Percentiles rank a stretch among this genome's conserved stretches.
Conservation (phyloP, 2,329 filamentous ascomycete genomes). For the Neocatenulostroma microsporum region DNA sequence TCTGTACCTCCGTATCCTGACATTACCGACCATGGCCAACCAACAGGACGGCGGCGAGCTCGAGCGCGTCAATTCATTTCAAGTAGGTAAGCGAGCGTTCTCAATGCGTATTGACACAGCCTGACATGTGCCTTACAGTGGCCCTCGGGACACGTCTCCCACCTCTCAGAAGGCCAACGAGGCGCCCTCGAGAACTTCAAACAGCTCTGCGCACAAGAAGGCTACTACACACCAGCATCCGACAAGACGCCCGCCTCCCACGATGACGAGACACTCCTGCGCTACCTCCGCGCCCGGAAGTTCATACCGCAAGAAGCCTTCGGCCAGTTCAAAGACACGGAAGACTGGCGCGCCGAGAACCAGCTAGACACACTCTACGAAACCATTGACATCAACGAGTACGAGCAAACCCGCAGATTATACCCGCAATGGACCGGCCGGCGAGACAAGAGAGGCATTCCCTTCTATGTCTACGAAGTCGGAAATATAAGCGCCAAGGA, state of each 20-base stretch:
- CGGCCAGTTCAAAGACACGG: slow-evolving; percentile 78
- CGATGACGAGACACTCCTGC: slow-evolving; percentile 68
- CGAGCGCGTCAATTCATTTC: slow-evolving; percentile 11
- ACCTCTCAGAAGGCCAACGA: slow-evolving; percentile 63
- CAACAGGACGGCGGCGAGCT: slow-evolving; percentile 8
- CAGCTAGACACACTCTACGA: slow-evolving; percentile 71
- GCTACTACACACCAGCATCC: slow-evolving; percentile 49
- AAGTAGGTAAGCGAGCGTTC: slow-evolving; percentile 10
- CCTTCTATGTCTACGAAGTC: slow-evolving; percentile 86
- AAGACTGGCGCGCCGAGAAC: slow-evolving; percentile 77
- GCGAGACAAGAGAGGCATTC: slow-evolving; percentile 82
- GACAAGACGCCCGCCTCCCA: slow-evolving; percentile 48
- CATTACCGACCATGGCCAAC: background rate
- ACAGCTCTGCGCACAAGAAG: slow-evolving; percentile 54
- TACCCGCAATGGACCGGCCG: slow-evolving; percentile 95
- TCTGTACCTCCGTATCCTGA: no score
- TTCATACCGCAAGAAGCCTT: slow-evolving; percentile 72
- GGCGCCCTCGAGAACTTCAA: slow-evolving; percentile 66
- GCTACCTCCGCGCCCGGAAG: slow-evolving; percentile 76
- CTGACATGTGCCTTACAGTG: slow-evolving; percentile 38
- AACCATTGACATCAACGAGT: slow-evolving; percentile 77
- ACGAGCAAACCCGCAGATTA: slow-evolving; percentile 69
- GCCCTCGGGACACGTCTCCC: slow-evolving; percentile 71
- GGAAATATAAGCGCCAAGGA: slow-evolving; percentile 74
- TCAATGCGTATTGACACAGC: background rate